Conservation (phyloP, 208 protist species). For the Wallacemonas sp. region DNA sequence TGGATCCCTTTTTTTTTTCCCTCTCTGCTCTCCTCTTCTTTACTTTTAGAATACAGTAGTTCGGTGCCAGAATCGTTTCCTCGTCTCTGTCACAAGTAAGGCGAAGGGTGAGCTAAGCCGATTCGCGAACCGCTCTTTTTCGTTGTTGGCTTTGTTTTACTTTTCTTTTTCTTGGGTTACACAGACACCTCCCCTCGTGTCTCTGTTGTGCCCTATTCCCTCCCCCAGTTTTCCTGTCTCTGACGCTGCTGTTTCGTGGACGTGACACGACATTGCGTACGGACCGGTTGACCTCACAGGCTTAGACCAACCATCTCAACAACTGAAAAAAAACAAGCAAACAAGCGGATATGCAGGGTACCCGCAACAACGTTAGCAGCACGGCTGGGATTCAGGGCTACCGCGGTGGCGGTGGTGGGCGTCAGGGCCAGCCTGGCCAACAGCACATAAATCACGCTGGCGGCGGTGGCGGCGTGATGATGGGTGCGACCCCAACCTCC, state of each 20-base stretch:
- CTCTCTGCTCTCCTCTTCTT: not conserved
- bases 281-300: too few species aligned
- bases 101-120: not conserved
- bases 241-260: too few species aligned
- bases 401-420: conserved; percentile 8
- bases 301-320: too few species aligned
- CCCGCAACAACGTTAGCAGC: conserved; percentile 20
- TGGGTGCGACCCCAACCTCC: conserved; percentile 35
- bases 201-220: not conserved
- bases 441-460: conserved; percentile 15
- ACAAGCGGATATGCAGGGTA: not conserved
- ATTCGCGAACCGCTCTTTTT: not conserved
- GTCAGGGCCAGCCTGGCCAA: conserved; percentile 6
- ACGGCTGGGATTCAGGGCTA: conserved; percentile 15
- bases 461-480: conserved; percentile 5
- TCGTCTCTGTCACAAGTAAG: not conserved
- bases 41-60: not conserved
- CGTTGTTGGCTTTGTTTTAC: not conserved
- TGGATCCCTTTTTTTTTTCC: conserved; percentile 17
- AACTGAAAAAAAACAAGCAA: not conserved
- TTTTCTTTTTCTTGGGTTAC: conserved; percentile 1
- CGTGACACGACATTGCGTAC: too few species aligned
- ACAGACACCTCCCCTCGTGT: not conserved
- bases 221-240: not conserved
- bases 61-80: not conserved